Evolutionary conservation across 116 monocot species (phyloP).

Genomic region (Zostera marina): DNA sequence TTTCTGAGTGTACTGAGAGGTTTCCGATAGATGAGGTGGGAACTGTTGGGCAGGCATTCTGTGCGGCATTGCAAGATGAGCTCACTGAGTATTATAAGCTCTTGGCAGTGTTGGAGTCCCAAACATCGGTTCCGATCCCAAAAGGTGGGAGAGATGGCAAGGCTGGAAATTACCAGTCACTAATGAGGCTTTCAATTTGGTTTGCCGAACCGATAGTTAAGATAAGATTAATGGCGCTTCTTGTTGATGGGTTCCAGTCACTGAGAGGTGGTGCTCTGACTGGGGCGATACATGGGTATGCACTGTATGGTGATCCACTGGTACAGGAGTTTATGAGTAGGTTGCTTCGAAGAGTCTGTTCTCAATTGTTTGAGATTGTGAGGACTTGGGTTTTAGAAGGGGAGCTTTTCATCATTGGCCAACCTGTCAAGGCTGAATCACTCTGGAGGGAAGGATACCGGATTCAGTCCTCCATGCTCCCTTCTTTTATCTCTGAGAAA

Average conservation of each 20-base stretch:
- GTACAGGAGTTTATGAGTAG: slow-evolving; percentile 88
- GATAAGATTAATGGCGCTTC: slow-evolving; percentile 86
- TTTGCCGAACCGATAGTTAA: slow-evolving; percentile 79
- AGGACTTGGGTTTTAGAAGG: slow-evolving; percentile 89
- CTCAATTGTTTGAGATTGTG: slow-evolving; percentile 93
- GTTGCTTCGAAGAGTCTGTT: slow-evolving; percentile 67
- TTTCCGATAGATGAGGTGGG: slow-evolving; percentile 42
- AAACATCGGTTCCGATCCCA: slow-evolving; percentile 58
- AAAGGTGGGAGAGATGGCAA: slow-evolving; percentile 14
- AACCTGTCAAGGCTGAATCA: slow-evolving; percentile 74
- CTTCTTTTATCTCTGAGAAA: slow-evolving; percentile 73
- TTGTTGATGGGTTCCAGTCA: slow-evolving; percentile 52
- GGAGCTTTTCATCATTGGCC: slow-evolving; percentile 78
- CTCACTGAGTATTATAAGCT: slow-evolving; percentile 81
- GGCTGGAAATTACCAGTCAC: slow-evolving; percentile 48
- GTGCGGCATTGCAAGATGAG: slow-evolving; percentile 77
- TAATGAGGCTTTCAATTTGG: slow-evolving; percentile 78
- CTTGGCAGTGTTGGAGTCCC: slow-evolving; percentile 68
- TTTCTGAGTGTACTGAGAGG: slow-evolving; percentile 25
- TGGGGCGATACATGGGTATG: slow-evolving; percentile 66
- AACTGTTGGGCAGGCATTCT: slow-evolving; percentile 78
- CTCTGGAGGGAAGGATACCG: slow-evolving; percentile 89
- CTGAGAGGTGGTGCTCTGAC: slow-evolving; percentile 94
- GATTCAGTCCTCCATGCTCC: slow-evolving; percentile 80
- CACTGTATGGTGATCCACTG: slow-evolving; percentile 77